phyloP scores from a whole-genome alignment of 2,329 filamentous ascomycete species.

The Graphiopsis chlorocephala region DNA sequence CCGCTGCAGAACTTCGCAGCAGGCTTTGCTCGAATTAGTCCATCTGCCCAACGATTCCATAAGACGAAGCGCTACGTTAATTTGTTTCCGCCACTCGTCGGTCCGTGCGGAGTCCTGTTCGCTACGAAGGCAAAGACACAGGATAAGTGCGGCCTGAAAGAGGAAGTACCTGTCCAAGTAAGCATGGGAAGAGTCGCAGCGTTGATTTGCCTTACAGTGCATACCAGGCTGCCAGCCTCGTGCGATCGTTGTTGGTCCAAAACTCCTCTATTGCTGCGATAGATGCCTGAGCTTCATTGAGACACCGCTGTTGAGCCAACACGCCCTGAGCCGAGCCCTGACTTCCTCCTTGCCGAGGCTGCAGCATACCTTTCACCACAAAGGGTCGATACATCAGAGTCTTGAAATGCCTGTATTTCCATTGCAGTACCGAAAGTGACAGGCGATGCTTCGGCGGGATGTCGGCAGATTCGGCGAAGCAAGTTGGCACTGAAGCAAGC shows the following conservation, averaged over 20 bases:
- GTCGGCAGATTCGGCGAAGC: conserved; percentile 35
- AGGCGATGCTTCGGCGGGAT: conserved; percentile 23
- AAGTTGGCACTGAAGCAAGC: not conserved
- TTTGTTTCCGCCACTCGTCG: conserved; percentile 42
- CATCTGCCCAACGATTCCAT: conserved; percentile 38
- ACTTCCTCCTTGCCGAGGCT: not conserved
- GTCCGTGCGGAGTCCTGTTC: conserved; percentile 32
- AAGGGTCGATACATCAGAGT: conserved; percentile 51
- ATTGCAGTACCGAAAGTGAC: conserved; percentile 32
- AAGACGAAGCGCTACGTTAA: conserved; percentile 38
- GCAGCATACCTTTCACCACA: conserved; percentile 44
- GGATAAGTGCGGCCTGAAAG: conserved; percentile 50
- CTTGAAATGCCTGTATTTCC: conserved; percentile 45
- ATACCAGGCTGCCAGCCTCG: conserved; percentile 46
- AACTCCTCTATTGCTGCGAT: conserved; percentile 41
- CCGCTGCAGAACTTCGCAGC: conserved; percentile 35
- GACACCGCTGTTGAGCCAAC: not conserved
- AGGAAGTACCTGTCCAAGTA: conserved; percentile 35
- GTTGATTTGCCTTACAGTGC: conserved; percentile 35
- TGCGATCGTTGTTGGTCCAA: conserved; percentile 40
- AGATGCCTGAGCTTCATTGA: conserved; percentile 39
- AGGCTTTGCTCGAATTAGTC: conserved; percentile 43
- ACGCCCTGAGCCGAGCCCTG: not conserved
- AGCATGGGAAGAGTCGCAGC: not conserved
- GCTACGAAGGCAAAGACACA: conserved; percentile 42